Conservation (phyloP, 352 stramenopile genomes). For the Phytophthora europaea region DNA sequence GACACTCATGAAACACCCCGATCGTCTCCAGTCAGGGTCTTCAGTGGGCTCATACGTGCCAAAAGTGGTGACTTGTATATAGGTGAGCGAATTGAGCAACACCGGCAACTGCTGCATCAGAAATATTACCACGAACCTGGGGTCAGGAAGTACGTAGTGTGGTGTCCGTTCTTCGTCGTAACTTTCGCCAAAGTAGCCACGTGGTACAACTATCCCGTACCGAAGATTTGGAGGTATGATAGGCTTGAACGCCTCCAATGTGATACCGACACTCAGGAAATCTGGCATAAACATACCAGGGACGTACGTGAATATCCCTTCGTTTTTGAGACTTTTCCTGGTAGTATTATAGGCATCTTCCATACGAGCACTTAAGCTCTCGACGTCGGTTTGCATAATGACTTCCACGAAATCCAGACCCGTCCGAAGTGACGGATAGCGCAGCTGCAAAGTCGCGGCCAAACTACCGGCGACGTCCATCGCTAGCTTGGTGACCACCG, state of each 20-base stretch:
- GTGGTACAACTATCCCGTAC: background rate
- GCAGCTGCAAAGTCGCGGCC: conserved; percentile 31
- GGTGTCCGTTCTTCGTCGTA: conserved; percentile 25
- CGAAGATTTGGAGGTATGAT: background rate
- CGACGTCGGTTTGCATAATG: background rate
- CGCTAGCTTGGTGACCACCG: conserved; percentile 35
- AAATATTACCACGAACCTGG: conserved; percentile 13
- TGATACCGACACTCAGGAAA: background rate
- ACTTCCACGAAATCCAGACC: background rate
- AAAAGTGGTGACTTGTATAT: background rate
- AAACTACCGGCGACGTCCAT: conserved; percentile 24
- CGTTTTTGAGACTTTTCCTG: background rate
- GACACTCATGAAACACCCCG: background rate
- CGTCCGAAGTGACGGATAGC: conserved; percentile 25
- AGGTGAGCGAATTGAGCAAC: conserved; percentile 21
- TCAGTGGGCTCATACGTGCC: background rate
- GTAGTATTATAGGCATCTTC: background rate
- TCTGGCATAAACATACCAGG: background rate
- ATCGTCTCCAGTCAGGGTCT: background rate
- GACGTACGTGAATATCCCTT: background rate
- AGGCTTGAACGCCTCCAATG: background rate
- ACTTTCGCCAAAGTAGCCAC: conserved; percentile 22
- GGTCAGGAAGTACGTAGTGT: conserved; percentile 25
- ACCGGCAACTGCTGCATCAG: conserved; percentile 27
- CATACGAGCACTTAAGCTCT: background rate